Percentiles rank a stretch among this genome's conserved stretches.
Evolutionary conservation across 164 flowering plant species (phyloP).

Genomic region (Annona cherimola): DNA sequence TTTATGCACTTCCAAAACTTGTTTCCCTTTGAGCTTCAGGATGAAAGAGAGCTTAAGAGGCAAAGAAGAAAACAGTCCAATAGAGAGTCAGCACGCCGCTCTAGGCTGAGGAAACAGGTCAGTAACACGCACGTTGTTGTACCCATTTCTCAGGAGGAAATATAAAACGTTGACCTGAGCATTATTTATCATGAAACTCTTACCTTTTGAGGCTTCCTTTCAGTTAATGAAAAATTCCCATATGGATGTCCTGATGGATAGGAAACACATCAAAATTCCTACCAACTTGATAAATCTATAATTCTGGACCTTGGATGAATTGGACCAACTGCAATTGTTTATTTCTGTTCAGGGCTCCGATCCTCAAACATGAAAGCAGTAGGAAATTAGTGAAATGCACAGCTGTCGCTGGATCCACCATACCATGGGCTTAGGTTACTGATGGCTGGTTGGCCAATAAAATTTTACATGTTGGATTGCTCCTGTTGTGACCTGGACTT

Average conservation of each 20-base stretch:
- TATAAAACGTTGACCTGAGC: neutral
- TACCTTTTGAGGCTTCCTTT: neutral
- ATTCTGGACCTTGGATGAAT: neutral
- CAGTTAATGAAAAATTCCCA: neutral
- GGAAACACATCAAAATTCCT: neutral
- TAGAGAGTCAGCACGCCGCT: constrained; percentile 34
- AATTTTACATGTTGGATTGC: neutral
- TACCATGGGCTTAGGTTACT: neutral
- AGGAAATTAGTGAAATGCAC: neutral
- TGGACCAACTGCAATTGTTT: neutral
- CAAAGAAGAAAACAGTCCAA: constrained; percentile 34
- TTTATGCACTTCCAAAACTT: neutral
- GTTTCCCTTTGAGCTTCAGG: constrained; percentile 15
- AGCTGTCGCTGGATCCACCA: neutral
- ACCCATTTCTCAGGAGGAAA: neutral
- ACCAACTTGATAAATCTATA: neutral
- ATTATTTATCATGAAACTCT: neutral
- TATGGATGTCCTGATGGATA: neutral
- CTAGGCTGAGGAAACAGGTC: constrained; percentile 35
- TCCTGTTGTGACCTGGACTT: neutral
- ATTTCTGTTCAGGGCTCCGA: neutral
- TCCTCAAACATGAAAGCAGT: neutral
- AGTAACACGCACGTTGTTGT: neutral
- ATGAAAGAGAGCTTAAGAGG: constrained; percentile 32
- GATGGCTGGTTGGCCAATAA: neutral